Evolutionary conservation across 768 basidiomycete species (phyloP).

Genomic region (Arthromyces matolae): DNA sequence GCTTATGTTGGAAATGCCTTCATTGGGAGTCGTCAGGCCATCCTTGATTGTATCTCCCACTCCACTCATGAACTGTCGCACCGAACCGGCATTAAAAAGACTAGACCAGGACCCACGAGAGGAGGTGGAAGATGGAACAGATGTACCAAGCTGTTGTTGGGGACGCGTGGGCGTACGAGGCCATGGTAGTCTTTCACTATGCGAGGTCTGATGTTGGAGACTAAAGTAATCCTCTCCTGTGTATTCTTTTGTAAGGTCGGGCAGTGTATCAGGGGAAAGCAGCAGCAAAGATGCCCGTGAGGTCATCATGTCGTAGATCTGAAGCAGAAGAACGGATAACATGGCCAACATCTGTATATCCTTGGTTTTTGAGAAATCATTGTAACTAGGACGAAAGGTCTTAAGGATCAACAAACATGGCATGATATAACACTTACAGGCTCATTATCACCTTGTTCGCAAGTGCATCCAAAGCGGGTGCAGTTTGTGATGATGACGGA

Average conservation of each 20-base stretch:
- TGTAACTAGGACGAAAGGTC: conserved; percentile 40
- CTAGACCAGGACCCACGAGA: conserved; percentile 83
- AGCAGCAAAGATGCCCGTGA: conserved; percentile 6
- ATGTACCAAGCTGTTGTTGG: conserved; percentile 29
- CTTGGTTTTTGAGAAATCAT: conserved; percentile 42
- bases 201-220: conserved; percentile 35
- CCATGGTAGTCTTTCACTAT: conserved; percentile 38
- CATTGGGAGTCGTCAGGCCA: conserved; percentile 41
- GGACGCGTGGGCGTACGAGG: conserved; percentile 42
- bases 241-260: conserved; percentile 1
- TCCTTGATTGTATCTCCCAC: conserved; percentile 50
- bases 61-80: conserved; percentile 69
- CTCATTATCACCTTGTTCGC: conserved; percentile 39
- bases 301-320: conserved; percentile 32
- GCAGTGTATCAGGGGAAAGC: conserved; percentile 9
- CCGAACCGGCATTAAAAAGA: conserved; percentile 60
- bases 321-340: conserved; percentile 64
- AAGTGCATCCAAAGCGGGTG: conserved; percentile 25
- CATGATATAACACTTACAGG: conserved; percentile 39
- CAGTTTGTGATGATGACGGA: conserved; percentile 19
- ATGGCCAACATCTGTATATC: conserved; percentile 85
- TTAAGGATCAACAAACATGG: no score
- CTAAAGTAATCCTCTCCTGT: conserved; percentile 59
- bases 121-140: conserved; percentile 51
- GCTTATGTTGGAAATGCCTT: conserved; percentile 36